phyloP scores from a whole-genome alignment of 371 early-diverging fungal species.

The Parasitella parasitica region DNA sequence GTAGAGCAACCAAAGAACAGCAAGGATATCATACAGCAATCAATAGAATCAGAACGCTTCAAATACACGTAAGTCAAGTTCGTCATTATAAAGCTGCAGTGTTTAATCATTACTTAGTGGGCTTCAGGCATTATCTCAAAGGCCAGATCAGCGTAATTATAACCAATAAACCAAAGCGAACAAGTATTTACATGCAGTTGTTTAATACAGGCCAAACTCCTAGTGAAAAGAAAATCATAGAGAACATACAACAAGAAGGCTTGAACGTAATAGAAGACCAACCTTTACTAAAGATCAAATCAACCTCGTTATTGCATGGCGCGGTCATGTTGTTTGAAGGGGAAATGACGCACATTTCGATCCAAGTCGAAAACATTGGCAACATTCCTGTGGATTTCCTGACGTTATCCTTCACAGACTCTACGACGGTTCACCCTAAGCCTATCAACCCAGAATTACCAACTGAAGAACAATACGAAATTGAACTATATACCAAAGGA shows the following conservation, averaged over 20 bases:
- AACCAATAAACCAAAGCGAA: not conserved
- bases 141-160: not conserved
- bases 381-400: conserved; percentile 69
- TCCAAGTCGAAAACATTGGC: conserved; percentile 77
- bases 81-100: not conserved
- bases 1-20: conserved; percentile 12
- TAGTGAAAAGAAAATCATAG: not conserved
- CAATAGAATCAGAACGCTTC: conserved; percentile 16
- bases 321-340: conserved; percentile 85
- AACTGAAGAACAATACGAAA: conserved; percentile 74
- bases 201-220: not conserved
- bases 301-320: conserved; percentile 62
- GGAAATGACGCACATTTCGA: conserved; percentile 63
- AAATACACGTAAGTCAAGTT: conserved; percentile 8
- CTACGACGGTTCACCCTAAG: conserved; percentile 45
- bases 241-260: not conserved
- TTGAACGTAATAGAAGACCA: conserved; percentile 61
- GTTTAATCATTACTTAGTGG: conserved; percentile 3
- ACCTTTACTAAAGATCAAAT: conserved; percentile 67
- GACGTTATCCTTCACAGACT: conserved; percentile 67
- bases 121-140: conserved; percentile 12
- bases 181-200: not conserved
- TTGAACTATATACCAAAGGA: conserved; percentile 65
- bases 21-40: not conserved
- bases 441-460: conserved; percentile 54